phyloP scores from a whole-genome alignment of 768 basidiomycete genomes.

The Dacryopinax spathularia region DNA sequence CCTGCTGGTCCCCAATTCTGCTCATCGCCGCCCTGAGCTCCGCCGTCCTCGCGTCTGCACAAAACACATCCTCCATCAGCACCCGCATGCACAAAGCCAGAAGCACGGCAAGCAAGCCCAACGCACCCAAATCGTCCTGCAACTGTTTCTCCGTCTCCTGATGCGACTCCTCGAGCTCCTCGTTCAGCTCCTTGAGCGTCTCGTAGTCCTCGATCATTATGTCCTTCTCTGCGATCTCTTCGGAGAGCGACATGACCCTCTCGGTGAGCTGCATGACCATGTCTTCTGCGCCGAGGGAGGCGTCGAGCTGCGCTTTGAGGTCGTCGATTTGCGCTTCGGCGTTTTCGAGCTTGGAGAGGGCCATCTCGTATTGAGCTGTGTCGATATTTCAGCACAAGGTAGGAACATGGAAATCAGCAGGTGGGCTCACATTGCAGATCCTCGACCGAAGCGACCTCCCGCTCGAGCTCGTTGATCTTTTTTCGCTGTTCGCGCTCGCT shows the following conservation, averaged over 20 bases:
- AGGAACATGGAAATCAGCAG: not conserved
- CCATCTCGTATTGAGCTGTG: constrained; percentile 63
- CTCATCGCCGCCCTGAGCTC: constrained; percentile 18
- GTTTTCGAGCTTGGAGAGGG: constrained; percentile 66
- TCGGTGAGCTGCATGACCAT: constrained; percentile 92
- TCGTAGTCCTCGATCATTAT: constrained; percentile 94
- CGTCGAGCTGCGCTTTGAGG: constrained; percentile 85
- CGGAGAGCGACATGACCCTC: constrained; percentile 78
- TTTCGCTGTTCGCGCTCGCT: constrained; percentile 71
- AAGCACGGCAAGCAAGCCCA: not conserved
- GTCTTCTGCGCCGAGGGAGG: constrained; percentile 88
- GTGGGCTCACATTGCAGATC: constrained; percentile 55
- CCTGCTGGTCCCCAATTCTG: constrained; percentile 57
- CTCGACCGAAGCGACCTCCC: constrained; percentile 61
- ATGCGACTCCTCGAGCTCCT: constrained; percentile 95
- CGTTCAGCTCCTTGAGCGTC: constrained; percentile 85
- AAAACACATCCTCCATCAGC: constrained; percentile 1
- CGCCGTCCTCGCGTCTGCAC: constrained; percentile 48
- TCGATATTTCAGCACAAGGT: constrained; percentile 6
- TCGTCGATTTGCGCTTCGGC: constrained; percentile 89
- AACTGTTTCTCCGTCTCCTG: constrained; percentile 82
- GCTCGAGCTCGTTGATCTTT: constrained; percentile 78
- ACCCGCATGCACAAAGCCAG: not conserved
- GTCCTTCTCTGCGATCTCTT: constrained; percentile 97
- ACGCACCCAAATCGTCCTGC: constrained; percentile 74